A percentile compares a stretch with the other conserved stretches of the same genome.
Conservation (phyloP, 2,329 filamentous ascomycete genomes). For the Penicillium decumbens region DNA sequence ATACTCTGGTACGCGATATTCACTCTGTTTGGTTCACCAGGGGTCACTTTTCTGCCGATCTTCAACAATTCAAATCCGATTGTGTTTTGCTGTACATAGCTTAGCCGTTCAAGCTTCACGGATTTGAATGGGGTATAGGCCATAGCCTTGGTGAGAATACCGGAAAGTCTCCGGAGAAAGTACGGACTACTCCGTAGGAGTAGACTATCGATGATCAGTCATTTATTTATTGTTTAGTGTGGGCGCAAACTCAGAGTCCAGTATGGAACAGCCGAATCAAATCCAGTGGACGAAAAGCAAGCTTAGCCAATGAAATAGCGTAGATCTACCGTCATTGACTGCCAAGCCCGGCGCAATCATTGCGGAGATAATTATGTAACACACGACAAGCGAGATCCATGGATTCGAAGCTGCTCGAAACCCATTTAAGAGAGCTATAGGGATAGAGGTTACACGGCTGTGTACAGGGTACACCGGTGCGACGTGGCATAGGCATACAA, state of each 20-base stretch:
- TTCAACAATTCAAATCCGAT: slow-evolving; percentile 6
- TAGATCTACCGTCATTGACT: slow-evolving; percentile 12
- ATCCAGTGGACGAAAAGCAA: neutral
- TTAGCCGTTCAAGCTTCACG: neutral
- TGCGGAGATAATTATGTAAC: slow-evolving; percentile 23
- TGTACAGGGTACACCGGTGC: slow-evolving; percentile 4
- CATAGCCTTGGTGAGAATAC: neutral
- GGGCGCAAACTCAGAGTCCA: neutral
- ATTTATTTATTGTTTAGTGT: neutral
- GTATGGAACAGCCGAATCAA: neutral
- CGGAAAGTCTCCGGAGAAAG: neutral
- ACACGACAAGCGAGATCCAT: slow-evolving; percentile 6
- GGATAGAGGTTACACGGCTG: slow-evolving; percentile 3
- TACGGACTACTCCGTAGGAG: neutral
- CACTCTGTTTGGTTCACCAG: neutral
- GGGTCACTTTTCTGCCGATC: slow-evolving; percentile 9
- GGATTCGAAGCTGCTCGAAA: slow-evolving; percentile 15
- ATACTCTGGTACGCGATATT: neutral
- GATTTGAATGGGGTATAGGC: neutral
- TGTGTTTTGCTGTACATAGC: neutral
- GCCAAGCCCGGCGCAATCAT: slow-evolving; percentile 9
- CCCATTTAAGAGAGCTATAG: neutral
- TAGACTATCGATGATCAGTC: neutral
- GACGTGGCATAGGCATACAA: neutral
- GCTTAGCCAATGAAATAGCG: slow-evolving; percentile 2